A percentile compares a stretch with the other conserved stretches of the same genome.
Evolutionary conservation across 768 basidiomycete genomes (phyloP).

Genomic region (Goffeauzyma gilvescens): DNA sequence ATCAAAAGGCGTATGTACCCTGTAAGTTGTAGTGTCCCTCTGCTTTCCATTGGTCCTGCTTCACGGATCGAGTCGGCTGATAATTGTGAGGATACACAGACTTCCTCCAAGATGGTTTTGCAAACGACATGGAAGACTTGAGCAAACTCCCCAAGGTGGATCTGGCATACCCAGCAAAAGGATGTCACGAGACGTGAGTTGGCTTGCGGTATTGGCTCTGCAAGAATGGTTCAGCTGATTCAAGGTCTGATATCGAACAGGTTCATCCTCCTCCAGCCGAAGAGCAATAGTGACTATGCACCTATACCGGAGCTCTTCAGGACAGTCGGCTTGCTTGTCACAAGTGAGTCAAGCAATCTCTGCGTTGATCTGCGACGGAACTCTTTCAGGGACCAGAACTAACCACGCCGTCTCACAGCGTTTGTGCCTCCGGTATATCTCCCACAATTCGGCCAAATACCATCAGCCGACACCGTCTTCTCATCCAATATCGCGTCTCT

Average conservation of each 20-base stretch:
- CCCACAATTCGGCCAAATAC: too few species aligned
- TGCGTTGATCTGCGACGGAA: not conserved
- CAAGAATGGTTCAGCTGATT: not conserved
- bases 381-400: not conserved
- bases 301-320: conserved; percentile 24
- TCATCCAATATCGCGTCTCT: too few species aligned
- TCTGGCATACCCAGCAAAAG: conserved; percentile 24
- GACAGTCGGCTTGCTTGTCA: conserved; percentile 19
- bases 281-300: conserved; percentile 19
- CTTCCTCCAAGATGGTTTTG: conserved; percentile 26
- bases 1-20: not conserved
- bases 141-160: conserved; percentile 20
- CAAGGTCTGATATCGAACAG: conserved; percentile 7
- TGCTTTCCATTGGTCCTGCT: not conserved
- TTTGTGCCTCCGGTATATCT: too few species aligned
- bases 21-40: not conserved
- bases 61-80: not conserved
- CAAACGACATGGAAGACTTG: conserved; percentile 16
- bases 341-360: conserved; percentile 15
- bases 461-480: too few species aligned
- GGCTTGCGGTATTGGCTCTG: not conserved
- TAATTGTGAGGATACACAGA: conserved; percentile 15
- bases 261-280: conserved; percentile 20
- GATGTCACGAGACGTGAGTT: conserved; percentile 21
- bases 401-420: too few species aligned